A percentile compares a stretch with the other conserved stretches of the same genome.
Evolutionary conservation across 192 early-diverging fungal genomes (phyloP).

Genomic region (Coemansia sp.): DNA sequence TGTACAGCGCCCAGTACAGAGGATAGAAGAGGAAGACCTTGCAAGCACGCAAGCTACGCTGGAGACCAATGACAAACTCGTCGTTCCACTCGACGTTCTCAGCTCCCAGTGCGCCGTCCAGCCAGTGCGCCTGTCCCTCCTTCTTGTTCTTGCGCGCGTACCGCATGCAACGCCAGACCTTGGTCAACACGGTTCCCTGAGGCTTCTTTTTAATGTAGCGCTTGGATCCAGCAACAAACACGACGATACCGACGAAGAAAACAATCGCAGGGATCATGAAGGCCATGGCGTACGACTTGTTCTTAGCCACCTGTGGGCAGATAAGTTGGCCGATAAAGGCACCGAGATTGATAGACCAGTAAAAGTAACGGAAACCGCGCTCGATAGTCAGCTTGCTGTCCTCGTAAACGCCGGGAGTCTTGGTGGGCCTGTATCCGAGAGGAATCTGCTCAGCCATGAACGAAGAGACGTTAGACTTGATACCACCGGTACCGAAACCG

Average conservation of each 20-base stretch:
- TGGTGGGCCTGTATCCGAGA: conserved; percentile 27
- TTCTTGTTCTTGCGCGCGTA: conserved; percentile 7
- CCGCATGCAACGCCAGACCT: conserved; percentile 53
- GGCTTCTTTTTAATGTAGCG: conserved; percentile 60
- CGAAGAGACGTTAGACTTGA: conserved; percentile 75
- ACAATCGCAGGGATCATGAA: conserved; percentile 57
- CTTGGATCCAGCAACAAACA: conserved; percentile 59
- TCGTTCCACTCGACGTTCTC: conserved; percentile 22
- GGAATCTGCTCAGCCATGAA: conserved; percentile 71
- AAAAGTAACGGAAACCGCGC: conserved; percentile 76
- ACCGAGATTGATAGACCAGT: conserved; percentile 66
- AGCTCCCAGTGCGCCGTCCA: background rate
- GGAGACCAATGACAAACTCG: conserved; percentile 36
- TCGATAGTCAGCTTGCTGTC: conserved; percentile 65
- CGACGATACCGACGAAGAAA: conserved; percentile 55
- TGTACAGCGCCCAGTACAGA: conserved; percentile 55
- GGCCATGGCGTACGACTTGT: conserved; percentile 60
- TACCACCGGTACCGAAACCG: conserved; percentile 73
- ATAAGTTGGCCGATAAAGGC: conserved; percentile 61
- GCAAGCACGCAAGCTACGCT: conserved; percentile 25
- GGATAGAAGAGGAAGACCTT: conserved; percentile 50
- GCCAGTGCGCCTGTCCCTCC: conserved; percentile 25
- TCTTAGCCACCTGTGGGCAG: conserved; percentile 61
- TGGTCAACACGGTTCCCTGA: conserved; percentile 61
- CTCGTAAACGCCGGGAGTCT: conserved; percentile 51